These are phyloP conservation scores for Cladosporium phlei DNA, from an alignment of 2,329 filamentous ascomycete genomes.

Conservation along the genomic window DNA sequence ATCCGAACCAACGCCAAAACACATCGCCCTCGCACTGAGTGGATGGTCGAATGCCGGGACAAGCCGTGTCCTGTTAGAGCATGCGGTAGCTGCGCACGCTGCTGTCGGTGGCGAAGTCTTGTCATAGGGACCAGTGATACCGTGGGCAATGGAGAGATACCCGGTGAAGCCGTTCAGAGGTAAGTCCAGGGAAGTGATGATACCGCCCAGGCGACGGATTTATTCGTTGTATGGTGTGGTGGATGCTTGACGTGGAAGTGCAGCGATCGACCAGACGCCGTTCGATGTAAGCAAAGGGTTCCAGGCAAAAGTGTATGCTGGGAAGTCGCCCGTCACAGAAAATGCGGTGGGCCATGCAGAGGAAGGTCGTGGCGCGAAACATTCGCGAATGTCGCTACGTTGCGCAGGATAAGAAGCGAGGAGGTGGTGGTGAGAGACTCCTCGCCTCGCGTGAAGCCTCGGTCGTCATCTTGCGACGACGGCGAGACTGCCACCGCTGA, in stretches of 20 bases:
- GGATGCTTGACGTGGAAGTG: constrained; percentile 1
- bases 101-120: too few species aligned
- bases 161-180: neutral
- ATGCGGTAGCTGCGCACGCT: too few species aligned
- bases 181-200: neutral
- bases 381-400: constrained; percentile 13
- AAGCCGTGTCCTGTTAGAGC: too few species aligned
- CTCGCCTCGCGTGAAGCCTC: constrained; percentile 10
- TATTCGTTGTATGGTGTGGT: constrained; percentile 12
- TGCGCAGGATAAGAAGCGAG: constrained; percentile 8
- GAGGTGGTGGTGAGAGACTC: constrained; percentile 4
- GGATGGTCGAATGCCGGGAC: too few species aligned
- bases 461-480: constrained; percentile 11
- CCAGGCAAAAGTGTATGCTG: neutral
- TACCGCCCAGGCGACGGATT: constrained; percentile 8
- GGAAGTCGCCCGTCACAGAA: neutral
- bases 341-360: constrained; percentile 6
- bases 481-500: constrained; percentile 13
- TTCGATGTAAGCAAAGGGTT: neutral
- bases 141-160: too few species aligned
- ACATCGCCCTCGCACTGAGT: too few species aligned
- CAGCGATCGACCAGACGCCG: neutral
- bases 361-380: constrained; percentile 9
- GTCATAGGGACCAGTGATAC: too few species aligned
- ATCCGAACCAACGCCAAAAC: neutral